phyloP scores from a whole-genome alignment of 352 stramenopile genomes.

The Pythium myriotylum region DNA sequence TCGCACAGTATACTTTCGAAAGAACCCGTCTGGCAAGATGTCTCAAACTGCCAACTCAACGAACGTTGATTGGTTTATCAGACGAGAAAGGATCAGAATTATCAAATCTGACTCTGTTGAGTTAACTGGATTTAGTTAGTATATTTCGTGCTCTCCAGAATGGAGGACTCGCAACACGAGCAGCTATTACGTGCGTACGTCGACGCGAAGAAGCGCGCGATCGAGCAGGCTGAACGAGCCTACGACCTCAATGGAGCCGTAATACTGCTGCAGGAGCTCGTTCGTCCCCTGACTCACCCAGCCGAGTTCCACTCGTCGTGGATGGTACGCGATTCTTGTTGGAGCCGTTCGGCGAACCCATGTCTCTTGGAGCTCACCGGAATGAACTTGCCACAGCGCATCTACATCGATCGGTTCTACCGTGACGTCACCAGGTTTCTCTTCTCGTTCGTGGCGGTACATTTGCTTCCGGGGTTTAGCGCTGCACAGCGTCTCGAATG shows the following conservation, averaged over 20 bases:
- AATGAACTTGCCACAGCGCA: conserved; percentile 22
- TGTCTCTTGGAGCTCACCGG: not conserved
- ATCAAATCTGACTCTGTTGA: no score
- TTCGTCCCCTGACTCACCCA: conserved; percentile 34
- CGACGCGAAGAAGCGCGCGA: conserved; percentile 43
- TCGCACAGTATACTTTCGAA: not conserved
- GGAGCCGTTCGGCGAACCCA: no score
- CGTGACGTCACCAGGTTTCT: conserved; percentile 56
- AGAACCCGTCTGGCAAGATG: not conserved
- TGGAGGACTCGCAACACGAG: conserved; percentile 6
- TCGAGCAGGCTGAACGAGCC: conserved; percentile 46
- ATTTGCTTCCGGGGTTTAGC: conserved; percentile 55
- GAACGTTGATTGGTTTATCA: not conserved
- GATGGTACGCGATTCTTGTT: conserved; percentile 38
- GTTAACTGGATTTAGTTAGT: no score
- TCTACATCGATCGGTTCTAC: conserved; percentile 64
- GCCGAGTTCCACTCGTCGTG: conserved; percentile 38
- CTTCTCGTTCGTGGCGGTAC: conserved; percentile 53
- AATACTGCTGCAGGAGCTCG: conserved; percentile 36
- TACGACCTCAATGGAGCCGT: conserved; percentile 48
- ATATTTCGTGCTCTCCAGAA: no score
- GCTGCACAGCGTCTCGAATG: conserved; percentile 36
- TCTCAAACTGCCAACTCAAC: not conserved
- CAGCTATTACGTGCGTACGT: conserved; percentile 54
- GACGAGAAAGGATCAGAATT: no score